These are phyloP conservation scores for Akanthomyces dipterigenus DNA, from an alignment of 2,329 filamentous ascomycete genomes.

Conservation along the genomic window DNA sequence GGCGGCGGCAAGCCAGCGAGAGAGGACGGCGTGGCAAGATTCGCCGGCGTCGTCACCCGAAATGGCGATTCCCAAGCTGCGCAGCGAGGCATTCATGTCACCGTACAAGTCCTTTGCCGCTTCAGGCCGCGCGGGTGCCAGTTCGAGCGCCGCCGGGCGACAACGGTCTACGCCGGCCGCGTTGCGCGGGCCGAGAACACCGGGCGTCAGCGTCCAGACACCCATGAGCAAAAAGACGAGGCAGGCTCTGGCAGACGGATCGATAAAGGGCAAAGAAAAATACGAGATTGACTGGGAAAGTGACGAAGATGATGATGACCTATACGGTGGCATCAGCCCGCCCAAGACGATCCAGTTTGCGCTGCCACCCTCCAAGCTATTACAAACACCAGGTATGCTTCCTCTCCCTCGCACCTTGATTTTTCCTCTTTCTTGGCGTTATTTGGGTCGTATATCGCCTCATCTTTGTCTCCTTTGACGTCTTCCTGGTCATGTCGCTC, in stretches of 20 bases:
- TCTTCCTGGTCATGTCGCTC: background rate
- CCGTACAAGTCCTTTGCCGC: conserved; percentile 3
- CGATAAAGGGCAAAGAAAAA: conserved; percentile 24
- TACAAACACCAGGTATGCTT: conserved; percentile 69
- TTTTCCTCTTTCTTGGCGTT: background rate
- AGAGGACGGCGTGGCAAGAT: conserved; percentile 41
- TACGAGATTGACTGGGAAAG: conserved; percentile 68
- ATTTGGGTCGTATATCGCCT: background rate
- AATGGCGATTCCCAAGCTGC: conserved; percentile 72
- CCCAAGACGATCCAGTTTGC: conserved; percentile 91
- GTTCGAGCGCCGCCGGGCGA: conserved; percentile 22
- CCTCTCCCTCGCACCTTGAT: background rate
- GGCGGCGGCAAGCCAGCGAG: conserved; percentile 8
- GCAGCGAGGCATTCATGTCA: conserved; percentile 66
- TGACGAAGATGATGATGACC: conserved; percentile 60
- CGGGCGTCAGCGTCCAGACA: conserved; percentile 81
- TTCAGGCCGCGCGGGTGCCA: background rate
- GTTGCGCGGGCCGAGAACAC: conserved; percentile 55
- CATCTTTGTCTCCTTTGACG: background rate
- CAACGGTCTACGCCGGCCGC: conserved; percentile 32
- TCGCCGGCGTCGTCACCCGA: conserved; percentile 68
- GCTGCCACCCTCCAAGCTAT: conserved; percentile 65
- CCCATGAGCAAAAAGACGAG: conserved; percentile 49
- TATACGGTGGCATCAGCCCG: conserved; percentile 71
- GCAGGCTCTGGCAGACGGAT: conserved; percentile 38